Evolutionary conservation across 2,329 filamentous ascomycete genomes (phyloP), one percentile per base, ranked within the genome.

Genomic region (Dactylella cylindrospora): DNA sequence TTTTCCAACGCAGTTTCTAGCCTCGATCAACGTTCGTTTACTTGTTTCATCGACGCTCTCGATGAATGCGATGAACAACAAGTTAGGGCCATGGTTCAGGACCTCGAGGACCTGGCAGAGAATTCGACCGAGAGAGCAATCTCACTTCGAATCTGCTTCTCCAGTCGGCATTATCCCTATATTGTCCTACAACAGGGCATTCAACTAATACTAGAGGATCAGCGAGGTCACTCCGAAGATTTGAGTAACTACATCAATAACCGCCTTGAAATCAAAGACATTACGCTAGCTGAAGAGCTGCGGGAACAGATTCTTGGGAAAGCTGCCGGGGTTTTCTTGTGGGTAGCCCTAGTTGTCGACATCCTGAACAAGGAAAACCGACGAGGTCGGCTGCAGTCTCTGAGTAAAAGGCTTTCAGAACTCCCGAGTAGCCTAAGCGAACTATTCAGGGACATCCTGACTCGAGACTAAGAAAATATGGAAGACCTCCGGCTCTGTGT

Each of bases 371-470:
- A 72, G 0, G 73, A 74, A 13, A 66, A 69, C 12, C 43, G 68
- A 0, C 36, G 66, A 0, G 74, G 73, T 0, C 51, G 68, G 0
- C 60, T 71, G 5, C 32, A 65, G 20, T 39, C 50, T 2, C 12
- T 76, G 0, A 67, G 20, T 2, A 66, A 68, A 7, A 67, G 64
- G 3, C 70, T 79, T 0, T 19, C 45, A 0, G 67, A 73, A 1
- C 70, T 78, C 0, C 77, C 77, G 3, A 33, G 22, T 22, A 38
- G n/a, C 17, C 39, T 64, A 26, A 51, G 39, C 13, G 71, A 77
- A 0, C 66, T 84, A 0, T 83, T 84, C 57, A 72, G 71, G 2
- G 70, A 79, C 12, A 78, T 83, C 0, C 51, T 83, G 1, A 74
- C 54, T 0, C 73, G 78, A 12, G 79, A 84, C 45, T 13, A 50